phyloP scores from a whole-genome alignment of 805 yeast genomes.

The Starmerella khaoyaiensis region DNA sequence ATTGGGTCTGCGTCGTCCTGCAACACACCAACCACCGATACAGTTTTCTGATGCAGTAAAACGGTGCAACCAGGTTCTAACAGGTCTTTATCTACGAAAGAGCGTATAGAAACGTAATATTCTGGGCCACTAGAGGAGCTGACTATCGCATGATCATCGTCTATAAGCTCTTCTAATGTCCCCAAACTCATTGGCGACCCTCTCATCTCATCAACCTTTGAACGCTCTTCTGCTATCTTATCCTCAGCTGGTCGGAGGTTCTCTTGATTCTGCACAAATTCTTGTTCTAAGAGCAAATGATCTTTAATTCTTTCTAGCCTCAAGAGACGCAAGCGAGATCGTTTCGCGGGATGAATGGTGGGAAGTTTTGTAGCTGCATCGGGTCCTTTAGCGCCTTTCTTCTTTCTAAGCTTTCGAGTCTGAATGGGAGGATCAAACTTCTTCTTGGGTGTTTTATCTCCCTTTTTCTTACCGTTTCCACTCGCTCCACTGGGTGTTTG shows the following conservation, averaged over 20 bases:
- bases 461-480: conserved; percentile 22
- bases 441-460: conserved; percentile 54
- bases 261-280: conserved; percentile 89
- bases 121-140: conserved; percentile 94
- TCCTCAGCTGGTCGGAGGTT: conserved; percentile 92
- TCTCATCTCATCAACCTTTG: conserved; percentile 86
- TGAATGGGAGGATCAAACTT: conserved; percentile 93
- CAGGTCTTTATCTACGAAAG: conserved; percentile 92
- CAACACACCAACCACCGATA: conserved; percentile 92
- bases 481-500: conserved; percentile 24
- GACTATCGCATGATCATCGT: conserved; percentile 97
- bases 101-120: conserved; percentile 87
- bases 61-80: conserved; percentile 97
- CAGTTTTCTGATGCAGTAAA: conserved; percentile 86
- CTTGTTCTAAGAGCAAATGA: conserved; percentile 87
- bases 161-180: conserved; percentile 90
- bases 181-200: conserved; percentile 96
- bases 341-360: conserved; percentile 75
- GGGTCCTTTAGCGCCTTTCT: conserved; percentile 73
- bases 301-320: conserved; percentile 95
- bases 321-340: conserved; percentile 81
- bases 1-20: conserved; percentile 97
- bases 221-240: conserved; percentile 90
- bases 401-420: conserved; percentile 71
- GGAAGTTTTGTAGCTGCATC: conserved; percentile 85